Evolutionary conservation across 176 grass and related monocot genomes (phyloP).

Genomic region (Saccharum officinarum): DNA sequence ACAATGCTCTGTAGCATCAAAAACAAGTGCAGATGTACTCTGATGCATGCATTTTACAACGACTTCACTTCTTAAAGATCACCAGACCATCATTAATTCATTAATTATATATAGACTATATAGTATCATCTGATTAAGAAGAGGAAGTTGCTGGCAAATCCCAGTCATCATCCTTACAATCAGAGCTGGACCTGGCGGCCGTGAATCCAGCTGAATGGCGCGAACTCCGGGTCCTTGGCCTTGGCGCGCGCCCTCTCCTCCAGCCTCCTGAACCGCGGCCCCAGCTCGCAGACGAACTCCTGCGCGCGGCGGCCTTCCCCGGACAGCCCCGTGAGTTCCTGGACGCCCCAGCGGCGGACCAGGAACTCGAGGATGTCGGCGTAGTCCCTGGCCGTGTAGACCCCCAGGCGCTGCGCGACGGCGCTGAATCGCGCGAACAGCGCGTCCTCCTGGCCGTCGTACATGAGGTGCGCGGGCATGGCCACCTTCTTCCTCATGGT

Average conservation of each 20-base stretch:
- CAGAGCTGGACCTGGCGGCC: slow-evolving; percentile 24
- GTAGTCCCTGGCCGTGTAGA: slow-evolving; percentile 45
- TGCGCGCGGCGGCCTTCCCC: slow-evolving; percentile 35
- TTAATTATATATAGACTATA: not conserved
- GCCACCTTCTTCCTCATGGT: slow-evolving; percentile 44
- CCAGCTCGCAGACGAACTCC: slow-evolving; percentile 39
- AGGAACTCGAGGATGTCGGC: slow-evolving; percentile 45
- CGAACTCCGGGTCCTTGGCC: not conserved
- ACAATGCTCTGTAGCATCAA: not conserved
- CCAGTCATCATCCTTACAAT: not conserved
- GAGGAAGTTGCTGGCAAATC: not conserved
- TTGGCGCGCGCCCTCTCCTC: slow-evolving; percentile 30
- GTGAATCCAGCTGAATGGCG: slow-evolving; percentile 41
- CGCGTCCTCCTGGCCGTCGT: slow-evolving; percentile 8
- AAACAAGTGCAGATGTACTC: too few species aligned
- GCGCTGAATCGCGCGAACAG: slow-evolving; percentile 34
- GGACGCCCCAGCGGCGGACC: slow-evolving; percentile 25
- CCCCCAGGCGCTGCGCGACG: slow-evolving; percentile 29
- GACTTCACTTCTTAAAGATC: not conserved
- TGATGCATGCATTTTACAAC: not conserved
- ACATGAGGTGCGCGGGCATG: slow-evolving; percentile 48
- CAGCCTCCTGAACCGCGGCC: slow-evolving; percentile 39
- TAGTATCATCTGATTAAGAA: not conserved
- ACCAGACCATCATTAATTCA: not conserved
- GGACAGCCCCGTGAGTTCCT: slow-evolving; percentile 18